A percentile compares a stretch with the other conserved stretches of the same genome.
Evolutionary conservation across 2,329 filamentous ascomycete genomes (phyloP).

Genomic region (Fusarium torulosum): DNA sequence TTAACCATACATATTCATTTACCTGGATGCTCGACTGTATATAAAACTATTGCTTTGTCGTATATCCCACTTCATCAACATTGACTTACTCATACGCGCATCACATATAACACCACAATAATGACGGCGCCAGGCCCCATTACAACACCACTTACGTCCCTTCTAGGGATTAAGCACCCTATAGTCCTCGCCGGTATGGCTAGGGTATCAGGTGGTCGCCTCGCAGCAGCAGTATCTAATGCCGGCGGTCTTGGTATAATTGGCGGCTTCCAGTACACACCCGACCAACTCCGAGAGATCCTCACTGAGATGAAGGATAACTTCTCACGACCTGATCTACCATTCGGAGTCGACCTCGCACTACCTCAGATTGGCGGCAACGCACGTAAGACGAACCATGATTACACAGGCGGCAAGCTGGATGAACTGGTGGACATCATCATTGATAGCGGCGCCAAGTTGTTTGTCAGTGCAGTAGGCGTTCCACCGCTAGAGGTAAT

Average conservation of each 20-base stretch:
- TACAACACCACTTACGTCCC: conserved; percentile 80
- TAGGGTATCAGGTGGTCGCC: conserved; percentile 79
- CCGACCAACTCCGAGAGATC: conserved; percentile 80
- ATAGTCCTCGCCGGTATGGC: conserved; percentile 96
- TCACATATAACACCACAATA: conserved; percentile 16
- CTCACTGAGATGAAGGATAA: conserved; percentile 87
- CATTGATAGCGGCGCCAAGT: conserved; percentile 82
- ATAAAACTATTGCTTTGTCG: neutral
- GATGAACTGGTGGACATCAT: conserved; percentile 90
- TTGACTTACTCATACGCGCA: neutral
- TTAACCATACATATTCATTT: neutral
- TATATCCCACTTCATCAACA: neutral
- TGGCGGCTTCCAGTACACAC: conserved; percentile 78
- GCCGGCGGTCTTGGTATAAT: conserved; percentile 86
- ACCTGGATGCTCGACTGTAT: neutral
- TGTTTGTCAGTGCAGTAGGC: conserved; percentile 91
- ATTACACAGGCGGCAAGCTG: conserved; percentile 91
- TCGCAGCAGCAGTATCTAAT: conserved; percentile 89
- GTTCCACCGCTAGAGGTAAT: conserved; percentile 82
- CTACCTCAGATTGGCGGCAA: conserved; percentile 87
- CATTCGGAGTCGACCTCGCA: conserved; percentile 92
- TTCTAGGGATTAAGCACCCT: conserved; percentile 88
- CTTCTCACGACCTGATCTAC: conserved; percentile 74
- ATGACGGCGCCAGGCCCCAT: conserved; percentile 68
- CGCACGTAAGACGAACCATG: conserved; percentile 92